phyloP scores from a whole-genome alignment of 768 basidiomycete genomes.

The Strobilomyces echinocephalus region DNA sequence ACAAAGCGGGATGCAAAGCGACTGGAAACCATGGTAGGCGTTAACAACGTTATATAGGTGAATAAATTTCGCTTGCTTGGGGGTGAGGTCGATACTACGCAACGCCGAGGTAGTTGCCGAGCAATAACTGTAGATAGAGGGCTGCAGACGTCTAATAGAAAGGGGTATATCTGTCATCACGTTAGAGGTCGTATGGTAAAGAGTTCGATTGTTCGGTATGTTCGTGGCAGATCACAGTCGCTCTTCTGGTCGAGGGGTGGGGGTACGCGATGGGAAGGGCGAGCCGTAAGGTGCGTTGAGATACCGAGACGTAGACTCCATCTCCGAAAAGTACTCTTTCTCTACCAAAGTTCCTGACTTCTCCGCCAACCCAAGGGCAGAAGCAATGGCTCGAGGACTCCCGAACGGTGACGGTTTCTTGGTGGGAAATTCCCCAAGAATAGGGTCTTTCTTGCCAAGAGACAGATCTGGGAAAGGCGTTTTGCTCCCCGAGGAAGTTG shows the following conservation, averaged over 20 bases:
- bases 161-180: slow-evolving; percentile 31
- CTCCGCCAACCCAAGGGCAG: slow-evolving; percentile 41
- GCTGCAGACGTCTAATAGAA: slow-evolving; percentile 32
- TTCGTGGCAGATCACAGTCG: slow-evolving; percentile 22
- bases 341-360: slow-evolving; percentile 24
- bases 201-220: slow-evolving; percentile 15
- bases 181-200: slow-evolving; percentile 33
- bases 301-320: slow-evolving; percentile 41
- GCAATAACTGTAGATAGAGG: slow-evolving; percentile 31
- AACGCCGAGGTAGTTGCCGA: slow-evolving; percentile 22
- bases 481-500: slow-evolving; percentile 30
- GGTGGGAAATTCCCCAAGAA: slow-evolving; percentile 53
- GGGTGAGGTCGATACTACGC: slow-evolving; percentile 20
- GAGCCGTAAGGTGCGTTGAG: slow-evolving; percentile 48
- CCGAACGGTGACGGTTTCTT: slow-evolving; percentile 47
- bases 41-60: slow-evolving; percentile 33
- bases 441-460: slow-evolving; percentile 47
- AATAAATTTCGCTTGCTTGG: slow-evolving; percentile 32
- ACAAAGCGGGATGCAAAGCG: slow-evolving; percentile 23
- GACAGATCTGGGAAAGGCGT: slow-evolving; percentile 42
- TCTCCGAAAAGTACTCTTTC: slow-evolving; percentile 37
- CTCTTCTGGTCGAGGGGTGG: slow-evolving; percentile 39
- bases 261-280: slow-evolving; percentile 45
- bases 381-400: slow-evolving; percentile 47
- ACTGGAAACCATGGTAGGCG: slow-evolving; percentile 22